Evolutionary conservation across 345 rosid genomes (phyloP).

Genomic region (Gossypium anomalum): DNA sequence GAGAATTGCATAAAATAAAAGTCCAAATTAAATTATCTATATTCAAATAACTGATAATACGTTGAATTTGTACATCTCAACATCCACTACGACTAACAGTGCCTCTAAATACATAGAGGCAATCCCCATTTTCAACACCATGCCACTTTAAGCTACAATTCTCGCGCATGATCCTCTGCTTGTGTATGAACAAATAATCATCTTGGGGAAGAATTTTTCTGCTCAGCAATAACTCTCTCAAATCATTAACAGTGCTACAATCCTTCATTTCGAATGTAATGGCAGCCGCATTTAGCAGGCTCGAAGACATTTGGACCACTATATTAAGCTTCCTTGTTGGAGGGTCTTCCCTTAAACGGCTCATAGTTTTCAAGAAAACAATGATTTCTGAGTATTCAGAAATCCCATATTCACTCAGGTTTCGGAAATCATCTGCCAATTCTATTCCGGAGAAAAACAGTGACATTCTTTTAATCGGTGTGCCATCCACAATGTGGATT

Average conservation of each 20-base stretch:
- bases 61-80: background rate
- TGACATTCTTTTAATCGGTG: slow-evolving; percentile 46
- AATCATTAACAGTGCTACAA: slow-evolving; percentile 48
- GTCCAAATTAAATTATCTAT: too few relatives aligned
- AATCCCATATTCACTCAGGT: slow-evolving; percentile 64
- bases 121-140: slow-evolving; percentile 39
- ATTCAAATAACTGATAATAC: too few relatives aligned
- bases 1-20: too few relatives aligned
- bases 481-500: slow-evolving; percentile 46
- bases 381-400: slow-evolving; percentile 54
- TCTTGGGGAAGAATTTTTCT: slow-evolving; percentile 52
- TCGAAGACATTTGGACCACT: slow-evolving; percentile 68
- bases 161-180: slow-evolving; percentile 75
- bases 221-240: slow-evolving; percentile 47
- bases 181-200: slow-evolving; percentile 78
- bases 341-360: slow-evolving; percentile 38
- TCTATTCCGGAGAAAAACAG: slow-evolving; percentile 60
- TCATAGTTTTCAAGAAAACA: slow-evolving; percentile 45
- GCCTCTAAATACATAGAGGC: slow-evolving; percentile 70
- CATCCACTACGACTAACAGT: slow-evolving; percentile 39
- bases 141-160: slow-evolving; percentile 47
- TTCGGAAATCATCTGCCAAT: slow-evolving; percentile 62
- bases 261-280: slow-evolving; percentile 70
- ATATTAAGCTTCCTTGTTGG: slow-evolving; percentile 37
- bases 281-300: slow-evolving; percentile 54